Conservation (phyloP, 441 rosid species). For the Populus tomentosa region DNA sequence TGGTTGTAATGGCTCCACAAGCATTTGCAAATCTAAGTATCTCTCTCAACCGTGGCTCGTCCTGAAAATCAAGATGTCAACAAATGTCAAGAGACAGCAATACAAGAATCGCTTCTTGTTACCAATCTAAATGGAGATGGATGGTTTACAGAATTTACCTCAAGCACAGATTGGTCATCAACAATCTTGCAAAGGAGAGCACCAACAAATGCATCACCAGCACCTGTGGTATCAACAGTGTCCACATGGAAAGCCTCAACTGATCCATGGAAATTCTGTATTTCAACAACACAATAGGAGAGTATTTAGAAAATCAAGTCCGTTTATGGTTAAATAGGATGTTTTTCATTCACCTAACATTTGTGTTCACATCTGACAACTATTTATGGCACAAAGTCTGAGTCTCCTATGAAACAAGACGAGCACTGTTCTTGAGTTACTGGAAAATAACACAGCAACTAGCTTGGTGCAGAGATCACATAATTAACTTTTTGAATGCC, state of each 20-base stretch:
- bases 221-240: constrained; percentile 89
- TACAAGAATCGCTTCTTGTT: no score
- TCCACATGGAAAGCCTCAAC: constrained; percentile 76
- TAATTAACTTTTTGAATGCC: no score
- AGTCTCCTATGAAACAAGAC: no score
- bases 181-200: constrained; percentile 78
- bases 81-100: not conserved
- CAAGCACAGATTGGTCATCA: constrained; percentile 58
- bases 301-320: no score
- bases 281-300: constrained; percentile 4
- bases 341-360: not conserved
- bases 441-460: not conserved
- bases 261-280: constrained; percentile 72
- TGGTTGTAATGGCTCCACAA: constrained; percentile 94
- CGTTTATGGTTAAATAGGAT: not conserved
- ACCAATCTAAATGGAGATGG: not conserved
- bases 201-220: constrained; percentile 91
- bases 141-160: constrained; percentile 32
- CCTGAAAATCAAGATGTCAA: constrained; percentile 27
- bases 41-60: constrained; percentile 65
- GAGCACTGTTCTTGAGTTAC: no score
- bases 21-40: constrained; percentile 76
- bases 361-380: no score
- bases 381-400: no score
- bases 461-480: not conserved